A percentile compares a stretch with the other conserved stretches of the same genome.
phyloP scores from a whole-genome alignment of 129 eudicot species.

The Chrysanthemum lavandulifolium region DNA sequence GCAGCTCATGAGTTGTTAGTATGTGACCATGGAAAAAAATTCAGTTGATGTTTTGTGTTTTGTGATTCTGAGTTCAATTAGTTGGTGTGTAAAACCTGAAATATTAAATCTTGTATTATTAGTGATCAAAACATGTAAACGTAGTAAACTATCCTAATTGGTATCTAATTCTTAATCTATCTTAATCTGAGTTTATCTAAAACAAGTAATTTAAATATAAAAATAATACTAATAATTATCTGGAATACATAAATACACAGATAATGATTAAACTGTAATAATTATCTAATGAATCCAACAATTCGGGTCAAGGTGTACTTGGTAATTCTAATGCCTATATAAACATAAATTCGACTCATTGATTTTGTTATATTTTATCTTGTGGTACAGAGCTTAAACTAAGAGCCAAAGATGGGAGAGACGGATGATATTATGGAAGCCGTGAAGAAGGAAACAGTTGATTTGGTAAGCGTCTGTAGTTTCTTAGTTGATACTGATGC shows the following conservation, averaged over 20 bases:
- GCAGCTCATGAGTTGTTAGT: too few species aligned
- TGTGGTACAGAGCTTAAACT: slow-evolving; percentile 12
- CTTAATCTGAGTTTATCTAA: too few species aligned
- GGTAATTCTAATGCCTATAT: neutral
- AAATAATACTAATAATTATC: too few species aligned
- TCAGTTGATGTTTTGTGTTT: slow-evolving; percentile 10
- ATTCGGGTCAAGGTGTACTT: slow-evolving; percentile 1
- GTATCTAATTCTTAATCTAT: too few species aligned
- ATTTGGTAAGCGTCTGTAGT: slow-evolving; percentile 54
- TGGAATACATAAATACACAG: too few species aligned
- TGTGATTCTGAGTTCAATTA: slow-evolving; percentile 1
- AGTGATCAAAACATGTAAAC: neutral
- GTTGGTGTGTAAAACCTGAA: neutral
- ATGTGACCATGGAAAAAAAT: too few species aligned
- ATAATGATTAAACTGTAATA: too few species aligned
- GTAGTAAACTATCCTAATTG: too few species aligned
- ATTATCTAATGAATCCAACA: neutral
- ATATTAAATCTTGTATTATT: neutral
- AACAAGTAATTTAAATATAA: too few species aligned
- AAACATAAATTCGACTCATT: slow-evolving; percentile 1
- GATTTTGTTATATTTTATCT: neutral
- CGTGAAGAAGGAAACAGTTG: slow-evolving; percentile 68
- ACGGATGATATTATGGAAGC: slow-evolving; percentile 68
- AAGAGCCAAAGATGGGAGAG: slow-evolving; percentile 47
- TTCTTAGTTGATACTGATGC: slow-evolving; percentile 12